Percentiles rank a stretch among this genome's conserved stretches.
phyloP scores from a whole-genome alignment of 164 flowering plant genomes.

The Saururus chinensis region DNA sequence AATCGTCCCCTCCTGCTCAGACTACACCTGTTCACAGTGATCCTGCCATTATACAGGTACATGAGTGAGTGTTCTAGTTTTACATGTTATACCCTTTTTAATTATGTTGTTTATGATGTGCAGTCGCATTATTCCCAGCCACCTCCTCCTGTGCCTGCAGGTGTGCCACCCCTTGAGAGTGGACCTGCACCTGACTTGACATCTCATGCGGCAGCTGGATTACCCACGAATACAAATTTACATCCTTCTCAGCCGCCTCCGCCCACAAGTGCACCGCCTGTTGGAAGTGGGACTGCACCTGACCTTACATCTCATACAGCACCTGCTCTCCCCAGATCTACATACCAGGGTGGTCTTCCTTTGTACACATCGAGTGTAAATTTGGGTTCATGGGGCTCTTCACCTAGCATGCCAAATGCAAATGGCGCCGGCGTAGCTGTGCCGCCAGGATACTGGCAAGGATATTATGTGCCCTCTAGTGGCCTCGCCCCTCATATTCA shows the following conservation, averaged over 20 bases:
- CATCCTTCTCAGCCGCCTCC: not conserved
- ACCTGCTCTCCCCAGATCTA: slow-evolving; percentile 44
- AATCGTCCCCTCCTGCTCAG: slow-evolving; percentile 74
- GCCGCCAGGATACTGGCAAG: slow-evolving; percentile 88
- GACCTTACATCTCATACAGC: slow-evolving; percentile 42
- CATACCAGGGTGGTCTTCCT: slow-evolving; percentile 66
- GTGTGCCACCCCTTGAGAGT: slow-evolving; percentile 42
- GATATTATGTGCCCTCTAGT: slow-evolving; percentile 60
- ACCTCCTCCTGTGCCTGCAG: slow-evolving; percentile 35
- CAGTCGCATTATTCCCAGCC: slow-evolving; percentile 87
- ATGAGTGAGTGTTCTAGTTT: not conserved
- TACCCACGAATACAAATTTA: not conserved
- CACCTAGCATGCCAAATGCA: slow-evolving; percentile 51
- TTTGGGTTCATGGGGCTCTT: slow-evolving; percentile 71
- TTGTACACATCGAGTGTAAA: slow-evolving; percentile 68
- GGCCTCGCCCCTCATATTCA: slow-evolving; percentile 55
- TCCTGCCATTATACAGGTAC: slow-evolving; percentile 90
- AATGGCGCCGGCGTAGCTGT: slow-evolving; percentile 57
- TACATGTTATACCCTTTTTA: not conserved
- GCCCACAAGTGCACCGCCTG: not conserved
- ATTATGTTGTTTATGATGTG: slow-evolving; percentile 8
- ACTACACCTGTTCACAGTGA: slow-evolving; percentile 56
- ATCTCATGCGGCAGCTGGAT: slow-evolving; percentile 31
- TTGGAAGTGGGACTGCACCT: slow-evolving; percentile 27
- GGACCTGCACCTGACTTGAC: slow-evolving; percentile 39